phyloP scores from a whole-genome alignment of 768 basidiomycete species.

The Boletellus emodensis region DNA sequence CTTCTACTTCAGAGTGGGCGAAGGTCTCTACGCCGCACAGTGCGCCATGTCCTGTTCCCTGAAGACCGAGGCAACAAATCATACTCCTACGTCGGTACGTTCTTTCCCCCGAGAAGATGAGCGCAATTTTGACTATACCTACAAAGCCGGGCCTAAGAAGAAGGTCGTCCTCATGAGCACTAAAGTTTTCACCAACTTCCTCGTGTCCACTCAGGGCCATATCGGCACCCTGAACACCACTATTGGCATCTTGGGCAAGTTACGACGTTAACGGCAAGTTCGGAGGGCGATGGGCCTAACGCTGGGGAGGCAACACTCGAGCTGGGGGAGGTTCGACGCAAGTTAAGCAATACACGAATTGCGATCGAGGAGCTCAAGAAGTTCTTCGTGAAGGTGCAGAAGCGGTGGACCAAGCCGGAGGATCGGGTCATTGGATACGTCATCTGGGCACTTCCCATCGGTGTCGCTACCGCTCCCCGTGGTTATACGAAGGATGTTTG shows the following conservation, averaged over 20 bases:
- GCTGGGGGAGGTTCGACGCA: too few species aligned
- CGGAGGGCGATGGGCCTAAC: not conserved
- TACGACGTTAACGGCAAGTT: not conserved
- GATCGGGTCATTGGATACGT: not conserved
- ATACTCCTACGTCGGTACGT: constrained; percentile 25
- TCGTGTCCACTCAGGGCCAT: constrained; percentile 29
- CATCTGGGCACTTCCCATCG: not conserved
- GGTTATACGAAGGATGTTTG: constrained; percentile 37
- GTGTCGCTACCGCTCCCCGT: constrained; percentile 20
- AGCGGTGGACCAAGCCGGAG: not conserved
- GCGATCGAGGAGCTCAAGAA: not conserved
- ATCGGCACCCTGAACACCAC: not conserved
- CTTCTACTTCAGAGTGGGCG: constrained; percentile 30
- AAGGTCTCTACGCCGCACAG: not conserved
- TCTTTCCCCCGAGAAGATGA: too few species aligned
- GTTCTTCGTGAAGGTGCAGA: not conserved
- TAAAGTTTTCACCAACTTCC: constrained; percentile 26
- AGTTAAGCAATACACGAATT: not conserved
- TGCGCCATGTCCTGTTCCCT: not conserved
- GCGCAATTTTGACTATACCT: too few species aligned
- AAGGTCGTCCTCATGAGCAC: constrained; percentile 36
- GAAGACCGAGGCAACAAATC: not conserved
- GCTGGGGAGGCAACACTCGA: not conserved
- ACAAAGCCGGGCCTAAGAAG: constrained; percentile 30
- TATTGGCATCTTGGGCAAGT: not conserved